These are phyloP conservation scores for Trichoderma harzianum DNA, from an alignment of 2,329 filamentous ascomycete species.

Conservation along the genomic window DNA sequence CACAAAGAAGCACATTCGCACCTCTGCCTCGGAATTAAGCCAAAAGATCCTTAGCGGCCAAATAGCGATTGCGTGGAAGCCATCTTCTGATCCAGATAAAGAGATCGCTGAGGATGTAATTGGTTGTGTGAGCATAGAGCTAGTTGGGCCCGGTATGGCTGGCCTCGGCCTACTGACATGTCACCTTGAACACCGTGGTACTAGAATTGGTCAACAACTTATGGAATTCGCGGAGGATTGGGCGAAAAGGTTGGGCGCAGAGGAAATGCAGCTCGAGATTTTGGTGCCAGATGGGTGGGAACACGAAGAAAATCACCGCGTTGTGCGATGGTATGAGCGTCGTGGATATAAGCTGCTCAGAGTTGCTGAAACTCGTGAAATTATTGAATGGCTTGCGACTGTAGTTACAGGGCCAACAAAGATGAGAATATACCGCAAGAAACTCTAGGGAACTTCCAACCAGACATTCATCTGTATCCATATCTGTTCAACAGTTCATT, in stretches of 20 bases:
- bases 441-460: neutral
- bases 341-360: neutral
- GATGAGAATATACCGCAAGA: neutral
- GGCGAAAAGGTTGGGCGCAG: neutral
- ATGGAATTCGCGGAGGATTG: neutral
- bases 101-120: neutral
- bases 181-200: neutral
- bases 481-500: neutral
- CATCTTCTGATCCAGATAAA: neutral
- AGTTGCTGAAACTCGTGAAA: neutral
- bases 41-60: neutral
- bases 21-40: neutral
- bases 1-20: neutral
- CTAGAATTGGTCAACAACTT: neutral
- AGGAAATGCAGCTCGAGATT: neutral
- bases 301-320: neutral
- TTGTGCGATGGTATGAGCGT: neutral
- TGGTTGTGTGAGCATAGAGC: neutral
- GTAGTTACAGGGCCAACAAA: neutral
- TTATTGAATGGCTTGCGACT: neutral
- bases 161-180: neutral
- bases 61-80: neutral
- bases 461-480: neutral
- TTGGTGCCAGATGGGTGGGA: neutral
- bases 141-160: neutral